phyloP scores from a whole-genome alignment of 345 rosid genomes.

The Passiflora organensis region DNA sequence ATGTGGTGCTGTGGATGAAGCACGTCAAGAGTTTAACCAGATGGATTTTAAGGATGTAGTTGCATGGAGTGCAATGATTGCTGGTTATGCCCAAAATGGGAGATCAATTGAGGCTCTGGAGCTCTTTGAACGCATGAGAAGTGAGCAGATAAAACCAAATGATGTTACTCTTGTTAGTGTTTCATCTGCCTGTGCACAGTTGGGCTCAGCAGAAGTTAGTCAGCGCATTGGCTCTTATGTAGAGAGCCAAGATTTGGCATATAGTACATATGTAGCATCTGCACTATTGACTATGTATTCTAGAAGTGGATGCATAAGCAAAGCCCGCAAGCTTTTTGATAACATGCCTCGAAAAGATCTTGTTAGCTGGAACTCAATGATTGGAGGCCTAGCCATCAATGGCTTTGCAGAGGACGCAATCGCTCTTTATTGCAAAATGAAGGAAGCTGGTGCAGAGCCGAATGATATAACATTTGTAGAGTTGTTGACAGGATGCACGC shows the following conservation, averaged over 20 bases:
- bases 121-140: constrained; percentile 10
- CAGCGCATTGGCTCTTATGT: constrained; percentile 17
- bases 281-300: constrained; percentile 21
- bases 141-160: constrained; percentile 6
- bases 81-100: constrained; percentile 17
- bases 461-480: constrained; percentile 10
- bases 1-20: constrained; percentile 10
- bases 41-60: constrained; percentile 28
- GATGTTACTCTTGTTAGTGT: constrained; percentile 18
- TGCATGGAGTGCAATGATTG: constrained; percentile 32
- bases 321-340: constrained; percentile 21
- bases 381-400: constrained; percentile 5
- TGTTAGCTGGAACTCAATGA: constrained; percentile 12
- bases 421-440: neutral
- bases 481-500: constrained; percentile 8
- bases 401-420: constrained; percentile 9
- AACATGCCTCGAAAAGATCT: constrained; percentile 16
- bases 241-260: constrained; percentile 8
- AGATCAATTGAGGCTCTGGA: constrained; percentile 17
- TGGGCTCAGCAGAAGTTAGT: constrained; percentile 20
- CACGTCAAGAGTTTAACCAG: constrained; percentile 22
- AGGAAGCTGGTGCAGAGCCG: neutral
- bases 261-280: constrained; percentile 6
- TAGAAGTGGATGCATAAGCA: constrained; percentile 17
- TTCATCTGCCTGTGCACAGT: constrained; percentile 16